Conservation (phyloP, 2,329 filamentous ascomycete species). For the Aspergillus carbonarius region DNA sequence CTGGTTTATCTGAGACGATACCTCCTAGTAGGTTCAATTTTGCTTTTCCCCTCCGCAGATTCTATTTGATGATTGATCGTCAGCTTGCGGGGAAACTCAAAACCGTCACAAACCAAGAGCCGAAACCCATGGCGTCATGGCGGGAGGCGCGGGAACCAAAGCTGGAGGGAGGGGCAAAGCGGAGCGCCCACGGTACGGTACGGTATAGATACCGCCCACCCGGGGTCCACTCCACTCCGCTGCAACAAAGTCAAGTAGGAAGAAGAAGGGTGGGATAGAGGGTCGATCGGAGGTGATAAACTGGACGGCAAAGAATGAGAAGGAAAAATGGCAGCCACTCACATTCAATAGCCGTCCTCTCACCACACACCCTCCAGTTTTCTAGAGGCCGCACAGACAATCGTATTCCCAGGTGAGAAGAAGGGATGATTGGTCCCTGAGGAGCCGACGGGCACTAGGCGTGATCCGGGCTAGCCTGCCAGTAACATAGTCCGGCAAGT, state of each 20-base stretch:
- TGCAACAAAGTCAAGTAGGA: not conserved
- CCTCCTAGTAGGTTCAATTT: too few species aligned
- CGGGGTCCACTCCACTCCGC: slow-evolving; percentile 1
- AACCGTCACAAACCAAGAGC: slow-evolving; percentile 5
- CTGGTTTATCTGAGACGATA: not conserved
- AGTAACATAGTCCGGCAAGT: not conserved
- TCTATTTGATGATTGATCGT: slow-evolving; percentile 9
- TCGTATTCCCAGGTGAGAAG: not conserved
- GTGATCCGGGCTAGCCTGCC: not conserved
- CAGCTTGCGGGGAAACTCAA: slow-evolving; percentile 19
- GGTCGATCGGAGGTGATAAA: not conserved
- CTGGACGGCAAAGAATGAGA: not conserved
- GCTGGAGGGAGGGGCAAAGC: slow-evolving; percentile 3
- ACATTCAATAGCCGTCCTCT: not conserved
- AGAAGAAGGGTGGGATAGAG: not conserved
- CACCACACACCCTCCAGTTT: not conserved
- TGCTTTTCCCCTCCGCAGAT: not conserved
- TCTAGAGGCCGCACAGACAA: not conserved
- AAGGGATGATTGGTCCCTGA: slow-evolving; percentile 8
- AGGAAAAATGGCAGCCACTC: not conserved
- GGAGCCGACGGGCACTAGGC: slow-evolving; percentile 10
- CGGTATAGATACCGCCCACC: slow-evolving; percentile 9
- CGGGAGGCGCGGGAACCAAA: slow-evolving; percentile 7
- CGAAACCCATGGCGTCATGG: slow-evolving; percentile 22
- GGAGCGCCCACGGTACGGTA: slow-evolving; percentile 9